Conservation (phyloP, 345 rosid genomes). For the Salix purpurea region DNA sequence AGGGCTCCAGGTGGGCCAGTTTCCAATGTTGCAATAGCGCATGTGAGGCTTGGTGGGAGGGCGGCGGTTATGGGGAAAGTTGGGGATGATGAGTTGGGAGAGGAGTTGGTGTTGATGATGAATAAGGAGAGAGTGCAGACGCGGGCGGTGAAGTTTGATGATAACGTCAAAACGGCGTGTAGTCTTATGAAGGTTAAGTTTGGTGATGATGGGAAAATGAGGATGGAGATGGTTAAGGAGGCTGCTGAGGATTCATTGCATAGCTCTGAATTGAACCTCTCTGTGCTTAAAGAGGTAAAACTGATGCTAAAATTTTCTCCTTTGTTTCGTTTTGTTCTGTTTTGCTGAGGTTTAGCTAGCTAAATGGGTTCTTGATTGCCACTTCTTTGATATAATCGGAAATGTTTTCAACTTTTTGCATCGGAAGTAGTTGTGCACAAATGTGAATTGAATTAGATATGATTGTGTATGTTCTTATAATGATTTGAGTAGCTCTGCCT, state of each 20-base stretch:
- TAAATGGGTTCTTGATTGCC: neutral
- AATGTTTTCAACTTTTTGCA: neutral
- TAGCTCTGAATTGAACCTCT: conserved; percentile 59
- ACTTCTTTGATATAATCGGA: neutral
- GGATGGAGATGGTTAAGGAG: conserved; percentile 58
- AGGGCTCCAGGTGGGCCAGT: conserved; percentile 87
- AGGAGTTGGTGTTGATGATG: conserved; percentile 72
- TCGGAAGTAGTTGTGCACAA: too few species aligned
- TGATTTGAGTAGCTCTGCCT: too few species aligned
- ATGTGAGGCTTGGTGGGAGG: conserved; percentile 80
- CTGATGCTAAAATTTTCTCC: neutral
- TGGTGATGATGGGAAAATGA: conserved; percentile 61
- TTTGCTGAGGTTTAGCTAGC: neutral
- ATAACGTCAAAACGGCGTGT: conserved; percentile 54
- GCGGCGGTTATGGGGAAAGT: conserved; percentile 95
- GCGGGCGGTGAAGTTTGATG: conserved; percentile 65
- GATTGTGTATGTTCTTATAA: too few species aligned
- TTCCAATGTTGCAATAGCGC: conserved; percentile 80
- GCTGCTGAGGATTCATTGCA: conserved; percentile 76
- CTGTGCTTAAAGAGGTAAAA: conserved; percentile 83
- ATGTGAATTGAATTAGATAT: too few species aligned
- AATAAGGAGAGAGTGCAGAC: conserved; percentile 86
- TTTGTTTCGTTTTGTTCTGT: neutral
- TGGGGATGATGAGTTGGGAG: conserved; percentile 66
- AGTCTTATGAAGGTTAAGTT: conserved; percentile 59